Evolutionary conservation across 2,329 filamentous ascomycete species (phyloP).

Genomic region (Elsinoe arachidis): DNA sequence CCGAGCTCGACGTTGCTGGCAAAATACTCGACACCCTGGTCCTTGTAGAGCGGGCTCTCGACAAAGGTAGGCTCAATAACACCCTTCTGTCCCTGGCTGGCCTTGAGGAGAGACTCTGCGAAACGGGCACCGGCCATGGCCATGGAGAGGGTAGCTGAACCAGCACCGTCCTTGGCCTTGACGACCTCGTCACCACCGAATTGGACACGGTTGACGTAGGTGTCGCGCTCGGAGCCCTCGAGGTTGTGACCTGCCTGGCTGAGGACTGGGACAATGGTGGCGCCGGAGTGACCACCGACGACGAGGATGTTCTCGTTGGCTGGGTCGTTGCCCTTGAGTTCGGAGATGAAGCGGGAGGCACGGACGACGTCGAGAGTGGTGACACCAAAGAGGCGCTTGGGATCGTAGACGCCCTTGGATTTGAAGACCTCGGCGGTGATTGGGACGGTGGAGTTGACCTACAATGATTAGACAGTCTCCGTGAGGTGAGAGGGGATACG

Average conservation of each 20-base stretch:
- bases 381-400: slow-evolving; percentile 97
- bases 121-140: slow-evolving; percentile 82
- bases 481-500: slow-evolving; percentile 20
- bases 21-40: slow-evolving; percentile 97
- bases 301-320: slow-evolving; percentile 91
- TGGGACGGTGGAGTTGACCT: slow-evolving; percentile 97
- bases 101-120: slow-evolving; percentile 89
- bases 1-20: slow-evolving; percentile 91
- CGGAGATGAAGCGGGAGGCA: slow-evolving; percentile 92
- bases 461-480: slow-evolving; percentile 13
- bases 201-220: slow-evolving; percentile 88
- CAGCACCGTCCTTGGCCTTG: slow-evolving; percentile 96
- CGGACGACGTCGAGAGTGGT: slow-evolving; percentile 98
- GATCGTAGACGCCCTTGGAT: slow-evolving; percentile 91
- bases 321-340: slow-evolving; percentile 86
- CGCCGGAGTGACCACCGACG: slow-evolving; percentile 92
- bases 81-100: slow-evolving; percentile 85
- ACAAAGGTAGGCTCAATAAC: slow-evolving; percentile 95
- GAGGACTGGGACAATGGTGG: slow-evolving; percentile 97
- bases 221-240: slow-evolving; percentile 61
- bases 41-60: slow-evolving; percentile 95
- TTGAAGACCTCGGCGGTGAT: slow-evolving; percentile 98
- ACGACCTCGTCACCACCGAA: slow-evolving; percentile 99
- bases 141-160: slow-evolving; percentile 97
- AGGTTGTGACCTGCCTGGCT: slow-evolving; percentile 89